Conservation (phyloP, 192 early-diverging fungal species). For the Backusella liffmaniae region DNA sequence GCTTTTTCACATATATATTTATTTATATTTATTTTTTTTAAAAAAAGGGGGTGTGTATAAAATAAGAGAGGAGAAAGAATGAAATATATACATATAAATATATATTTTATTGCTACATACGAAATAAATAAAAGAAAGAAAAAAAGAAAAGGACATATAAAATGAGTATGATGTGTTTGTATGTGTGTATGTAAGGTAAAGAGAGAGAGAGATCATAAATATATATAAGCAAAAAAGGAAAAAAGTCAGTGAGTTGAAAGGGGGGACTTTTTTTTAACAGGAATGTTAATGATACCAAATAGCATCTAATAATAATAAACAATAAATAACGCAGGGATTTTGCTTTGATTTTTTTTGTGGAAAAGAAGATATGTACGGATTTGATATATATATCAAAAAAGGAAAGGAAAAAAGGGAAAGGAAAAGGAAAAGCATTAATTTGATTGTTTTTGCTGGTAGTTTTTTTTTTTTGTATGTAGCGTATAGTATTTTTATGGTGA, state of each 20-base stretch:
- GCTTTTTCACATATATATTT: neutral
- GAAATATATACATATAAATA: constrained; percentile 2
- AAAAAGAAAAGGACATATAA: neutral
- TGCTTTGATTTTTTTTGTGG: neutral
- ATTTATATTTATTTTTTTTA: neutral
- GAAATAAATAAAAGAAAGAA: neutral
- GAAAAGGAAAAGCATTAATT: neutral
- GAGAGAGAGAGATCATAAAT: neutral
- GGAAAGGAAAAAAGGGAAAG: neutral
- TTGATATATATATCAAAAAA: neutral
- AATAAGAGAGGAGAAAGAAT: neutral
- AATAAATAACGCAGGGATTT: too few species aligned
- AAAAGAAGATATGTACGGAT: constrained; percentile 8
- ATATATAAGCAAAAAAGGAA: neutral
- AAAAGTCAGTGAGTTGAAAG: too few species aligned
- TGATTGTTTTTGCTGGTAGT: neutral
- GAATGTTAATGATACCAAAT: too few species aligned
- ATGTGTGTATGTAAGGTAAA: neutral
- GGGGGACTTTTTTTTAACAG: neutral
- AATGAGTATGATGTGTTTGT: constrained; percentile 3
- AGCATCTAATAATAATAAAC: too few species aligned
- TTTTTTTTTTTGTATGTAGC: neutral
- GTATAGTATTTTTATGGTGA: neutral
- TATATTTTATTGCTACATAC: constrained; percentile 2
- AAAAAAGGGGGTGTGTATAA: neutral